phyloP scores from a whole-genome alignment of 495 filamentous ascomycete genomes.

The Neurospora sp. region DNA sequence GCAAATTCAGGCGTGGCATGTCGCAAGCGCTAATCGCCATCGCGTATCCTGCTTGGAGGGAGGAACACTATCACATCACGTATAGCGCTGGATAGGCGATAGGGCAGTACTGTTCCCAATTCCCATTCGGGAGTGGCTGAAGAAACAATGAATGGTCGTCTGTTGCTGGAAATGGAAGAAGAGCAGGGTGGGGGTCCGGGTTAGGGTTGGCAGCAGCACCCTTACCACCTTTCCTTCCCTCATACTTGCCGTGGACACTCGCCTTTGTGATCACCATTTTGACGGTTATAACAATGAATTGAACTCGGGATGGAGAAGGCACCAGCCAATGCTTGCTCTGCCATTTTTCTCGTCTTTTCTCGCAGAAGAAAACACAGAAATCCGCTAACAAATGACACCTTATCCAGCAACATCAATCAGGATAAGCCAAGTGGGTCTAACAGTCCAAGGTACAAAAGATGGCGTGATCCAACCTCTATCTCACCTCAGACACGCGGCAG shows the following conservation, averaged over 20 bases:
- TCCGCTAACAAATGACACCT: background rate
- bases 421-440: background rate
- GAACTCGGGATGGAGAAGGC: accelerated
- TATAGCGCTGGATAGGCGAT: background rate
- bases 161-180: too few species aligned
- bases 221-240: background rate
- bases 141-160: background rate
- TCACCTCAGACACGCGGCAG: background rate
- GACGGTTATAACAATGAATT: background rate
- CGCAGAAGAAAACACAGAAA: too few species aligned
- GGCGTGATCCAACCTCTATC: background rate
- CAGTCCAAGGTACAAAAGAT: background rate
- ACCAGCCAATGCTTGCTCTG: background rate
- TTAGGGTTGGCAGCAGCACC: background rate
- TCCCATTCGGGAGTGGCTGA: background rate
- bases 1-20: background rate
- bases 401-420: background rate
- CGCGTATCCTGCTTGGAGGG: background rate
- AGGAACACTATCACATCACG: background rate
- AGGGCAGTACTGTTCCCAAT: background rate
- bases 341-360: background rate
- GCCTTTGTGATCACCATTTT: background rate
- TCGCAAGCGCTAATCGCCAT: background rate
- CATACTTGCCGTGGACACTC: background rate
- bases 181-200: background rate